Base-by-base conservation (phyloP, 2,329 filamentous ascomycete species). In the Byssothecium circinans region DNA sequence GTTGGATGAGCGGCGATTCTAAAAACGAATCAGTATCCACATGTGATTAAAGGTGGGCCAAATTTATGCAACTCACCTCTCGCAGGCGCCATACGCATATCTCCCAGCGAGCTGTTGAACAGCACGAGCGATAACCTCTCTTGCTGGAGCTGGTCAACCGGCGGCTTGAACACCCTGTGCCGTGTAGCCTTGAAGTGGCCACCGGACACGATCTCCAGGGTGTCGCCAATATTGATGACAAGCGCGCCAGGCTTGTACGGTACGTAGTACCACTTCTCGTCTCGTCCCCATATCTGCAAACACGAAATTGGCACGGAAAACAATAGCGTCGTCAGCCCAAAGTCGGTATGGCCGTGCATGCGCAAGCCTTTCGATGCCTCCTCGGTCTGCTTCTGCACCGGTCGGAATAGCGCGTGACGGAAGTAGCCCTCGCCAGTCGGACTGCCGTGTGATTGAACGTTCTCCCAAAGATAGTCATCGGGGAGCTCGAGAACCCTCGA, bases 171-270 rank as follows among this genome's bases (percentile, higher is more conserved):
- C 1, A 78, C 75, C 3, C 73, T 64, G 57, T 77, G 75, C 2
- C 70, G 59, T 1, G 75, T 77, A 3, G 75, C 74, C 52, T 75
- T 75, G 61, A 77, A 77, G 45, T 76, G 71, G 0, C 75, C 75
- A 2, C 75, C 75, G 1, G 74, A 75, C 0, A 77, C 69, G 43
- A 77, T 74, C 58, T 77, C 43, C 58, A 72, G 52, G 8, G 60
- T 59, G 17, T 61, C 60, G 38, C 58, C 60, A 29, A 64, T 60
- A 38, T 64, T 64, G 47, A 64, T 54, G 23, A 64, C 60, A 8
- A 62, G 56, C 27, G 58, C 58, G 20, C 58, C 57, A 8, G 56
- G 58, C 49, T 61, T 60, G 45, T 61, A 61, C 17, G 56, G 58
- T 5, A 59, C 60, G 23, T 58, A 61, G 44, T 61, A 58, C 60